Evolutionary conservation across 148 eudicot species (phyloP).

Genomic region (Persicaria tinctoria): DNA sequence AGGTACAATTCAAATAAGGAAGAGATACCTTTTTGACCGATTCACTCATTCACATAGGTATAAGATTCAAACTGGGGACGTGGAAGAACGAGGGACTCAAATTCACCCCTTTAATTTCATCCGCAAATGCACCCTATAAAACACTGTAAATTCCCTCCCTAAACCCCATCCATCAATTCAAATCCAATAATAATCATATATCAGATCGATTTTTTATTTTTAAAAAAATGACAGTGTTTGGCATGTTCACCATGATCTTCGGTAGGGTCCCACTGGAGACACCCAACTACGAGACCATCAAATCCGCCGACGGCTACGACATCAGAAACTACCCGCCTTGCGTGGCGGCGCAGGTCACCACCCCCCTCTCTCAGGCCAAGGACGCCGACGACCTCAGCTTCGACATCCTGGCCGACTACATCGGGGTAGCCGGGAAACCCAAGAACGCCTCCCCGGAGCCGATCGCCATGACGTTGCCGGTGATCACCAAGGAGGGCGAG

Average conservation of each 20-base stretch:
- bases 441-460: conserved; percentile 46
- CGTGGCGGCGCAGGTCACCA: conserved; percentile 56
- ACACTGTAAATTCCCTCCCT: too few relatives aligned
- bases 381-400: conserved; percentile 60
- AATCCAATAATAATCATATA: too few relatives aligned
- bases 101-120: too few relatives aligned
- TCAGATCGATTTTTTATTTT: too few relatives aligned
- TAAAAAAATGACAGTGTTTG: not conserved
- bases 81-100: too few relatives aligned
- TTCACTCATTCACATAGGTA: too few relatives aligned
- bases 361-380: conserved; percentile 47
- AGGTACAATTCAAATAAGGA: too few relatives aligned
- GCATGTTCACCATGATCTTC: conserved; percentile 20
- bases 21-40: too few relatives aligned
- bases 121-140: too few relatives aligned
- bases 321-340: conserved; percentile 54
- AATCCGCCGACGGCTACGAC: conserved; percentile 49
- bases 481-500: conserved; percentile 22
- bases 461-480: conserved; percentile 47
- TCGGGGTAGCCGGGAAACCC: conserved; percentile 65
- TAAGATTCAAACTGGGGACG: too few relatives aligned
- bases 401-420: conserved; percentile 54
- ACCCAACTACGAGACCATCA: conserved; percentile 43
- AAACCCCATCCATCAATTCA: too few relatives aligned
- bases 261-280: conserved; percentile 55